Base-by-base conservation (phyloP, 129 eudicot genomes). In the Artemisia argyi region DNA sequence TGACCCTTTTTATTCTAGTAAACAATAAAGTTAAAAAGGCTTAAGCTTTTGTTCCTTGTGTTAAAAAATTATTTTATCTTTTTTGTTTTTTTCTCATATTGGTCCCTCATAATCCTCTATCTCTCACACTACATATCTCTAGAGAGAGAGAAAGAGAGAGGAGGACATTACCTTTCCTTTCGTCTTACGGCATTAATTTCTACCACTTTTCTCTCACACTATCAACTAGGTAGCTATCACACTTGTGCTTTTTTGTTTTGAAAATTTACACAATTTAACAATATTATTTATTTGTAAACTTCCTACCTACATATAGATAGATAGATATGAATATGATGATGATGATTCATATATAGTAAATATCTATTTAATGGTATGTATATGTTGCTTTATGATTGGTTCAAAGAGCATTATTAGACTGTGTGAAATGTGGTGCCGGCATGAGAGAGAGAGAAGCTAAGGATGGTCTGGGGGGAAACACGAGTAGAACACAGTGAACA, bases 121-220 rank as follows among this genome's bases (percentile, higher is more conserved):
- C 76, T 35, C 61, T 52, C 64, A 28, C 64, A 28, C 15, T 24
- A 56, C 65, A 44, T 64, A 35, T 35, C 46, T 39, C 46, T 39
- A 8, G 10, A 39, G 10, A 30, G 35, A 66, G 68, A 70, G 73
- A 65, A 78, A 76, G 22, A 20, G 22, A 20, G 22, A 20, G 22
- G 74, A 76, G 79, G 65, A 77, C 78, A 83, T 65, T 79, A 59
- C 60, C 84, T 87, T 91, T 91, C 83, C 91, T 87, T 91, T 85
- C 88, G 77, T 73, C 86, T 82, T 85, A 85, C 95, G 92, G 90
- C 97, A 91, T 82, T 82, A 86, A 61, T 80, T 77, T 64, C 72
- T 61, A 71, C 77, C 77, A 83, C 67, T 84, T 81, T 85, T 74
- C 76, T 76, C 76, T 63, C 82, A 69, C 86, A 77, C 82, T 76